Conservation (phyloP, 441 rosid species). For the Adansonia rubrostipa region DNA sequence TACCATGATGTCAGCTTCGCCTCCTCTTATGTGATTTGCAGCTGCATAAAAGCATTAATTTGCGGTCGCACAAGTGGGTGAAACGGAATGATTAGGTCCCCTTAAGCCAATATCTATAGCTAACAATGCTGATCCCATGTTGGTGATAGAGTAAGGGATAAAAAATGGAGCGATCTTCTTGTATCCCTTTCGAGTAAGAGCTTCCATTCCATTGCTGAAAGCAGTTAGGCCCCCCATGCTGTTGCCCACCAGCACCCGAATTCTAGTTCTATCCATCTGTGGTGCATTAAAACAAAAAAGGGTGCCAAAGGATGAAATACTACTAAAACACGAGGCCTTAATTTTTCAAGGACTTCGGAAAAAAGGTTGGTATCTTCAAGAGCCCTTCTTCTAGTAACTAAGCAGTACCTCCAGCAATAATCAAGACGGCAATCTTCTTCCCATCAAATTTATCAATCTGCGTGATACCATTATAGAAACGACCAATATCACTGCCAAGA, state of each 20-base stretch:
- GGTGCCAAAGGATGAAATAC: neutral
- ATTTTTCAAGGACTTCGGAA: constrained; percentile 50
- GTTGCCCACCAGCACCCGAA: constrained; percentile 67
- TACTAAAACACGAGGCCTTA: constrained; percentile 24
- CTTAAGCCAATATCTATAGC: constrained; percentile 72
- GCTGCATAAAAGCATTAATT: constrained; percentile 71
- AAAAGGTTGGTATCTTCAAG: constrained; percentile 58
- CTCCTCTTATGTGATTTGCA: constrained; percentile 70
- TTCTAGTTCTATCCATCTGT: constrained; percentile 60
- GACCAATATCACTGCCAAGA: constrained; percentile 51
- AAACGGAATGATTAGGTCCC: constrained; percentile 76
- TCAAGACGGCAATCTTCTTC: constrained; percentile 72
- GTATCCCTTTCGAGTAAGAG: constrained; percentile 59
- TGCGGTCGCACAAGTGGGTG: constrained; percentile 75
- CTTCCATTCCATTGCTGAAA: constrained; percentile 53
- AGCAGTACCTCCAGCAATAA: constrained; percentile 70
- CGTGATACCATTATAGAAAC: constrained; percentile 56
- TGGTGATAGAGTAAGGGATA: constrained; percentile 72
- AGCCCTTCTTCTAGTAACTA: constrained; percentile 60
- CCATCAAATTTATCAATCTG: constrained; percentile 62
- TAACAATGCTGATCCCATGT: constrained; percentile 71
- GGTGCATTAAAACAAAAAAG: neutral
- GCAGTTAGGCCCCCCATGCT: constrained; percentile 72
- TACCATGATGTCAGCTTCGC: constrained; percentile 68
- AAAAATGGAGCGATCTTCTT: constrained; percentile 70